Percentiles rank a stretch among this genome's conserved stretches.
Evolutionary conservation across 441 rosid genomes (phyloP).

Genomic region (Gossypium laxum): DNA sequence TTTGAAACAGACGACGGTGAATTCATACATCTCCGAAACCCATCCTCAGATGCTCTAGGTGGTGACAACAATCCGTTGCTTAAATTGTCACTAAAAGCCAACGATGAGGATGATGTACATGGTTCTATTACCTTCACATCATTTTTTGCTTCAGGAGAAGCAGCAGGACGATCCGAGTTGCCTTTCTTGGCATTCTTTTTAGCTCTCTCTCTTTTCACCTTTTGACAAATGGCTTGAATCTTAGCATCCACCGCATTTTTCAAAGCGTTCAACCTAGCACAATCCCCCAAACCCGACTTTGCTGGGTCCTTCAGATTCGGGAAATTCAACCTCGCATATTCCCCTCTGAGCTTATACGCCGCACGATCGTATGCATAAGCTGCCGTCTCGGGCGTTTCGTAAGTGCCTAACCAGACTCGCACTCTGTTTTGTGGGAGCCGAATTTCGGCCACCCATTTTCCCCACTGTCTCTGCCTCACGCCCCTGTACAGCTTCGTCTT

Average conservation of each 20-base stretch:
- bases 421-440: constrained; percentile 66
- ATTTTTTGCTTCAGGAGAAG: constrained; percentile 7
- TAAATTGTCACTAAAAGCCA: constrained; percentile 33
- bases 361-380: constrained; percentile 90
- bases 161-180: not conserved
- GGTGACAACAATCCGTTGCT: constrained; percentile 33
- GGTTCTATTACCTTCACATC: constrained; percentile 26
- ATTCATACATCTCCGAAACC: constrained; percentile 39
- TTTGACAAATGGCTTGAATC: constrained; percentile 78
- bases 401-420: constrained; percentile 72
- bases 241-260: constrained; percentile 67
- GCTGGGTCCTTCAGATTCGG: constrained; percentile 58
- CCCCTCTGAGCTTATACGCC: constrained; percentile 86
- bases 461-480: constrained; percentile 78
- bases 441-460: constrained; percentile 80
- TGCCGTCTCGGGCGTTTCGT: constrained; percentile 56
- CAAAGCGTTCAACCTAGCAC: constrained; percentile 42
- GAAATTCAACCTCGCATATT: constrained; percentile 80
- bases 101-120: constrained; percentile 26
- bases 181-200: constrained; percentile 42
- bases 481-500: constrained; percentile 84
- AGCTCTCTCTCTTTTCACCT: constrained; percentile 50
- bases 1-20: constrained; percentile 38
- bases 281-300: constrained; percentile 47
- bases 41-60: constrained; percentile 34